Conservation (phyloP, 768 basidiomycete species). For the Coprinopsis sp. region DNA sequence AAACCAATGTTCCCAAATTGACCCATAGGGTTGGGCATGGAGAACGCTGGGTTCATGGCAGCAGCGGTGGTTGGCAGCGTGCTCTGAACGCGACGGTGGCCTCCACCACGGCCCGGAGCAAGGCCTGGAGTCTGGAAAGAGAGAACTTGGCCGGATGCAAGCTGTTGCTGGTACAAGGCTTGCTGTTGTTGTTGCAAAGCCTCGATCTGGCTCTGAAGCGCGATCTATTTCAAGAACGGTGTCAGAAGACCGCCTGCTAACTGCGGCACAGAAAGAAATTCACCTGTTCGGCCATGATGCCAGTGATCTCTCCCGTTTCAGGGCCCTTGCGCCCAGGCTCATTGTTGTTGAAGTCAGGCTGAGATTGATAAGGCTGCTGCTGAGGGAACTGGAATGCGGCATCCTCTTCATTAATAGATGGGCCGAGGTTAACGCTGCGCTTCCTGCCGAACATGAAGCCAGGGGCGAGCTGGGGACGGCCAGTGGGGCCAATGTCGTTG, state of each 20-base stretch:
- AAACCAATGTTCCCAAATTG: constrained; percentile 59
- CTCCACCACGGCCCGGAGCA: constrained; percentile 49
- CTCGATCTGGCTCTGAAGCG: constrained; percentile 87
- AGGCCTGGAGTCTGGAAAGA: constrained; percentile 76
- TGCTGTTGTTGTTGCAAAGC: constrained; percentile 88
- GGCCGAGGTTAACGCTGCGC: constrained; percentile 54
- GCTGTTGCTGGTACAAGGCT: constrained; percentile 83
- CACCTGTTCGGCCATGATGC: constrained; percentile 97
- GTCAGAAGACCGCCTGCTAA: neutral
- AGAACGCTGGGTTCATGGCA: constrained; percentile 40
- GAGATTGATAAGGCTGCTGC: constrained; percentile 38
- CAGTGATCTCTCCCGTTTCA: constrained; percentile 73
- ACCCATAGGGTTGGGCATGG: constrained; percentile 55
- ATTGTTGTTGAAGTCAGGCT: constrained; percentile 24
- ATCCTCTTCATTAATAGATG: constrained; percentile 79
- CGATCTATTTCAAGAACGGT: constrained; percentile 50
- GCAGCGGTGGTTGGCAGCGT: constrained; percentile 57
- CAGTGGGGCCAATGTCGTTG: constrained; percentile 62
- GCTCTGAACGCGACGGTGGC: constrained; percentile 84
- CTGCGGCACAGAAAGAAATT: constrained; percentile 11
- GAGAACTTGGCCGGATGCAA: constrained; percentile 82
- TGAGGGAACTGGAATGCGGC: constrained; percentile 80
- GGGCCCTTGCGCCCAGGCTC: constrained; percentile 46
- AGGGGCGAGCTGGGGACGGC: constrained; percentile 88
- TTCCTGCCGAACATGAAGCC: constrained; percentile 84